A percentile compares a stretch with the other conserved stretches of the same genome.
These are phyloP conservation scores for Dictyostelium firmibasis DNA, from an alignment of 78 protist species.

Conservation along the genomic window DNA sequence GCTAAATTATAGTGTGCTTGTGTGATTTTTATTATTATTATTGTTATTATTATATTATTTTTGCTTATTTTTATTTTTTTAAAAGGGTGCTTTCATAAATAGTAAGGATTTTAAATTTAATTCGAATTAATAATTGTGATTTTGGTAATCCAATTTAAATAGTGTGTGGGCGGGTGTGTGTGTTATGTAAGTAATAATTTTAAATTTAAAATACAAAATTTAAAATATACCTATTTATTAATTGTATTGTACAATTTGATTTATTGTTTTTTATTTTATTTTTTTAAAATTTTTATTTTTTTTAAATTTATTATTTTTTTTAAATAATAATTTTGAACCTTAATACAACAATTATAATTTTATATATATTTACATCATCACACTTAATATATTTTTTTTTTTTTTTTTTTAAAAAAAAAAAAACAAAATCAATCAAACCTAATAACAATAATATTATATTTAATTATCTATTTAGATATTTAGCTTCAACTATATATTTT, in stretches of 20 bases:
- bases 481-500: not conserved
- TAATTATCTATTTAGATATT: not conserved
- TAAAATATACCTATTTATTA: not conserved
- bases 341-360: not conserved
- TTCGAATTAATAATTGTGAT: not conserved
- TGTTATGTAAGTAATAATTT: not conserved
- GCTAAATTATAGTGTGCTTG: not conserved
- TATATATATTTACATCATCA: not conserved
- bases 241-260: not conserved
- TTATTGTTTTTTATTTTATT: too few relatives aligned
- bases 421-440: not conserved
- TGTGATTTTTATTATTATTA: not conserved
- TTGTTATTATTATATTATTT: too few relatives aligned
- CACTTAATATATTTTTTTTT: too few relatives aligned
- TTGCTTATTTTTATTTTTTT: not conserved
- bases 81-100: not conserved
- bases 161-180: not conserved
- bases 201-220: not conserved
- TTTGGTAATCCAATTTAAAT: not conserved
- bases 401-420: too few relatives aligned
- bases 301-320: not conserved
- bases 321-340: not conserved
- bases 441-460: too few relatives aligned
- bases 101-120: not conserved
- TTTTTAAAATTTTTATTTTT: not conserved